phyloP scores from a whole-genome alignment of 2,329 filamentous ascomycete genomes.

The Phialocephala subalpina region DNA sequence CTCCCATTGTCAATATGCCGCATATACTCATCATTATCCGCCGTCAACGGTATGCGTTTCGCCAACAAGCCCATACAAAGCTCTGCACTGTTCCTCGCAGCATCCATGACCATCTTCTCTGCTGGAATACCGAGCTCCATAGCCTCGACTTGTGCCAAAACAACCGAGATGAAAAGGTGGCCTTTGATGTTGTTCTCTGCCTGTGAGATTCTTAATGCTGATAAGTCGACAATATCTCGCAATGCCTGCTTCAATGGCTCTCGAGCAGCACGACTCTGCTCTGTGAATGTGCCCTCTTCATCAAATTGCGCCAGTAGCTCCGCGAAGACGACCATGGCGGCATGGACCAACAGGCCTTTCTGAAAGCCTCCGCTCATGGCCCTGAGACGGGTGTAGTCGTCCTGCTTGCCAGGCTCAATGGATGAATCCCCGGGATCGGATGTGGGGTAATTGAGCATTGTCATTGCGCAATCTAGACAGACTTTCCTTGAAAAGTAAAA shows the following conservation, averaged over 20 bases:
- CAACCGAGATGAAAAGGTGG: slow-evolving; percentile 50
- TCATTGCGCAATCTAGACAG: slow-evolving; percentile 53
- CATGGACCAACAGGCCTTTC: slow-evolving; percentile 49
- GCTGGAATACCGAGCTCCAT: slow-evolving; percentile 26
- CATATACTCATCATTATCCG: slow-evolving; percentile 14
- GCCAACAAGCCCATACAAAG: slow-evolving; percentile 32
- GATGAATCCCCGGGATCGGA: slow-evolving; percentile 8
- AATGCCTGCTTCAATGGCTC: slow-evolving; percentile 46
- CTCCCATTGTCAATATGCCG: slow-evolving; percentile 21
- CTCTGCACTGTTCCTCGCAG: slow-evolving; percentile 29
- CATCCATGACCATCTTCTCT: slow-evolving; percentile 28
- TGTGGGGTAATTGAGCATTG: slow-evolving; percentile 29
- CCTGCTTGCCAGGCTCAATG: slow-evolving; percentile 30
- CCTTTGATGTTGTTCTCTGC: slow-evolving; percentile 56
- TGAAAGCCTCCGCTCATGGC: slow-evolving; percentile 51
- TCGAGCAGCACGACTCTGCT: slow-evolving; percentile 40
- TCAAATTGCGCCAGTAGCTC: slow-evolving; percentile 56
- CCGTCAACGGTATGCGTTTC: slow-evolving; percentile 3
- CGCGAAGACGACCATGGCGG: slow-evolving; percentile 52
- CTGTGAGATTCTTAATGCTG: slow-evolving; percentile 45
- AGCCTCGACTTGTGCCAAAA: slow-evolving; percentile 50
- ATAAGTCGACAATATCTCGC: slow-evolving; percentile 39
- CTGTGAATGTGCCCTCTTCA: slow-evolving; percentile 48
- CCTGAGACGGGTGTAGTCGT: slow-evolving; percentile 48
- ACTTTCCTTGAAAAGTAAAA: slow-evolving; percentile 59